Evolutionary conservation across 306 rosid genomes (phyloP), one percentile per base, ranked within the genome.

Genomic region (Cucumis sativus): DNA sequence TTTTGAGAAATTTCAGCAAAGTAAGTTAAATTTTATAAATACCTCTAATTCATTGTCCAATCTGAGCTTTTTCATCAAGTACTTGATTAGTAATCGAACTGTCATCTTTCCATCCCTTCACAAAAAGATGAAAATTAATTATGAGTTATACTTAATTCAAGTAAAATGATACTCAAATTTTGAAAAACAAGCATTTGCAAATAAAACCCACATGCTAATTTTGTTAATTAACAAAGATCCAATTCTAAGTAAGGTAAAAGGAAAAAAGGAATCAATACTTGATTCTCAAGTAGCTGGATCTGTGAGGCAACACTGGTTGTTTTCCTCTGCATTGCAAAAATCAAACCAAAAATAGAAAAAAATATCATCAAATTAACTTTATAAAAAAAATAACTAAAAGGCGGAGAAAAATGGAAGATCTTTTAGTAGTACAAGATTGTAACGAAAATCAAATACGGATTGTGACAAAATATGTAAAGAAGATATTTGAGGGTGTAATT

Each of bases 31-130:
- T 69, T 41, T 11, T 66, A 75, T 51, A 71, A 80, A 79, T 89
- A 95, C 99, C 99, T 95, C 96, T 51, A 89, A 90, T 92, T 95
- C 99, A 88, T 81, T 89, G 10, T 92, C 89, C 77, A 95, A 83
- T 81, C 88, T 86, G 79, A 95, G 91, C 86, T 95, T 92, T 61
- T 87, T 87, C 79, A 86, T 93, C 87, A 95, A 85, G 86, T 92
- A 95, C 88, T 95, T 95, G 60, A 87, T 83, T 74, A 95, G 83
- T 87, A 92, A 92, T 82, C 97, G 90, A 84, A 95, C 93, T 72
- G 97, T 91, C 99, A 92, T 95, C 78, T 85, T 91, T 89, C 96
- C 97, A 79, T 95, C 99, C 84, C 98, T 93, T 85, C 39, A 64
- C 7, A 70, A 20, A 69, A 69, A 52, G 6, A 45, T 64, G 3